A percentile compares a stretch with the other conserved stretches of the same genome.
These are phyloP conservation scores for Pichia deserticola DNA, from an alignment of 805 yeast genomes.

Conservation along the genomic window DNA sequence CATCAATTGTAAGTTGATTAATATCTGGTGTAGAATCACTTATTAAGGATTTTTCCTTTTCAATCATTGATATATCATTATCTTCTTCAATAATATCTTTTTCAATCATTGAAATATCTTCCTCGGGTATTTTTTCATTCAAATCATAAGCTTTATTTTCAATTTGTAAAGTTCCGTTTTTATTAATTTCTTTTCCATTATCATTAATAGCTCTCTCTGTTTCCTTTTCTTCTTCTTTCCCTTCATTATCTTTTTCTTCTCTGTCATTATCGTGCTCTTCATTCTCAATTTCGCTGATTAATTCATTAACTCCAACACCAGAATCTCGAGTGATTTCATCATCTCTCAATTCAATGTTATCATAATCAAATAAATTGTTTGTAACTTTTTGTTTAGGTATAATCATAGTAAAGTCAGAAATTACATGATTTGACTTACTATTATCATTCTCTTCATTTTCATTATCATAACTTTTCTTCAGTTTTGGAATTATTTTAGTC, in stretches of 20 bases:
- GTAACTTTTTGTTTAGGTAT: conserved; percentile 19
- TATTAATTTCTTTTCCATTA: too few relatives aligned
- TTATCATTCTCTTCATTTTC: neutral
- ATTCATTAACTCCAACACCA: neutral
- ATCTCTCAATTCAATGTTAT: conserved; percentile 2
- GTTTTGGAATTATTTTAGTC: conserved; percentile 23
- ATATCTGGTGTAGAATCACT: conserved; percentile 15
- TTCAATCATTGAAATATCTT: neutral
- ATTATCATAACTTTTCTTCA: conserved; percentile 4
- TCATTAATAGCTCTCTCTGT: too few relatives aligned
- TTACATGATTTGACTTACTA: conserved; percentile 7
- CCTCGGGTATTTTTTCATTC: too few relatives aligned
- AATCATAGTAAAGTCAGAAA: conserved; percentile 34
- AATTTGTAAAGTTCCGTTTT: too few relatives aligned
- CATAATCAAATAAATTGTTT: conserved; percentile 14
- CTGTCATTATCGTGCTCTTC: neutral
- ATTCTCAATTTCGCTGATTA: neutral
- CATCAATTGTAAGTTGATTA: conserved; percentile 9
- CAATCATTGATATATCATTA: neutral
- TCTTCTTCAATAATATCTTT: neutral
- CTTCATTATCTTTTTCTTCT: neutral
- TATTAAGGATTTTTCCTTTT: conserved; percentile 1
- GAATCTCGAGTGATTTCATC: neutral
- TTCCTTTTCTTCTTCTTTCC: neutral
- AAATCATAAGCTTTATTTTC: too few relatives aligned